Evolutionary conservation across 106 monocot genomes (phyloP).

Genomic region (Allium sativum): DNA sequence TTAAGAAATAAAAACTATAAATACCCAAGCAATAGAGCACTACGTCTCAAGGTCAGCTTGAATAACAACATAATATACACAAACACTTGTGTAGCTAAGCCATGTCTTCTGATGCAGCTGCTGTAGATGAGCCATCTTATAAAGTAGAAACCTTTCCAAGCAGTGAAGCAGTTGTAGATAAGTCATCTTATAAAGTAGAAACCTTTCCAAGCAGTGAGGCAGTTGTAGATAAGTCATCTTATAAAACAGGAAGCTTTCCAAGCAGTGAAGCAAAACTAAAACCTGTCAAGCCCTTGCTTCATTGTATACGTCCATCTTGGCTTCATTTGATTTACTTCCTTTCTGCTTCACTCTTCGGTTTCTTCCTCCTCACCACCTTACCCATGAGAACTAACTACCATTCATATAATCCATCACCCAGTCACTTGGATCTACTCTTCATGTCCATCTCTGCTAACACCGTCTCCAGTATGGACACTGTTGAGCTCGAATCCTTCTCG

Average conservation of each 20-base stretch:
- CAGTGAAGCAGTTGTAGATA: too few relatives aligned
- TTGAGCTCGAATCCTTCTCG: conserved; percentile 53
- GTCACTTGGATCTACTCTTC: conserved; percentile 39
- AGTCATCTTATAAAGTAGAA: too few relatives aligned
- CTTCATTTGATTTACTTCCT: conserved; percentile 31
- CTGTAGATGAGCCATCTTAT: too few relatives aligned
- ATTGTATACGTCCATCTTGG: conserved; percentile 10
- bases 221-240: too few relatives aligned
- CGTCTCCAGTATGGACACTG: conserved; percentile 39
- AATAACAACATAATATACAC: too few relatives aligned
- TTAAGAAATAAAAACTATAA: too few relatives aligned
- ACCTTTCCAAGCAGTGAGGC: neutral
- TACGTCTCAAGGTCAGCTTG: too few relatives aligned
- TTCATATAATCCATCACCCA: neutral
- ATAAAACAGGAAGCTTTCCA: neutral
- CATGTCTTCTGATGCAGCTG: too few relatives aligned
- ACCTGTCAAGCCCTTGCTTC: too few relatives aligned
- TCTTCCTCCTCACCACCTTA: conserved; percentile 20
- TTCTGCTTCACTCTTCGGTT: conserved; percentile 28
- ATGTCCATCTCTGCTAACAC: conserved; percentile 41
- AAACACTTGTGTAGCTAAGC: too few relatives aligned
- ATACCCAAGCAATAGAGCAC: too few relatives aligned
- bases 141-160: neutral
- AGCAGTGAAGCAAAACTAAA: neutral
- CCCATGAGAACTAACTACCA: neutral